These are phyloP conservation scores for Pleurotus tuoliensis DNA, from an alignment of 768 basidiomycete genomes.

Conservation along the genomic window DNA sequence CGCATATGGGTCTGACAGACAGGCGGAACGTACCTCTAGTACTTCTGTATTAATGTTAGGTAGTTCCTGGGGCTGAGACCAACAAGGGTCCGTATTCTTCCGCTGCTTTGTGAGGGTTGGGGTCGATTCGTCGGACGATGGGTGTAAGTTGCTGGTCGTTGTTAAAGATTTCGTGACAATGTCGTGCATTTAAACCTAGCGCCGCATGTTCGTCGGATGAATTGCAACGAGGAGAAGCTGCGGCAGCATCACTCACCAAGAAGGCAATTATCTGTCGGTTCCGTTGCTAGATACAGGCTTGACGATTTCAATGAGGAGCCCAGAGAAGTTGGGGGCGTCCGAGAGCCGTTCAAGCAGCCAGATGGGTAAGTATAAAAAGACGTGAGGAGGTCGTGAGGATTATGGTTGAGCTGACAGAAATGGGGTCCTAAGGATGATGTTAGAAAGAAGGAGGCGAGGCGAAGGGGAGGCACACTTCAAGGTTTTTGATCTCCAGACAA, in stretches of 20 bases:
- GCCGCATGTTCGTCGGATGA: conserved; percentile 2
- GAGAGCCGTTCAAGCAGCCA: conserved; percentile 16
- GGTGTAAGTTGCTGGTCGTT: conserved; percentile 33
- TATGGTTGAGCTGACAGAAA: conserved; percentile 26
- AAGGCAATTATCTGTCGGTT: conserved; percentile 6
- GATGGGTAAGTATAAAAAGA: conserved; percentile 55
- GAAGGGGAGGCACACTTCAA: conserved; percentile 54
- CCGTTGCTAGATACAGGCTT: conserved; percentile 9
- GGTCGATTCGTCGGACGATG: conserved; percentile 28
- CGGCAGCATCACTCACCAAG: not conserved
- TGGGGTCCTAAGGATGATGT: conserved; percentile 27
- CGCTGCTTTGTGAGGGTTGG: conserved; percentile 30
- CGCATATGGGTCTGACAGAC: conserved; percentile 21
- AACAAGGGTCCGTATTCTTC: conserved; percentile 35
- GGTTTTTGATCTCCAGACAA: conserved; percentile 71
- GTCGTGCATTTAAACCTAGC: conserved; percentile 63
- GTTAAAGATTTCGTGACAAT: conserved; percentile 49
- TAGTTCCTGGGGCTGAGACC: conserved; percentile 45
- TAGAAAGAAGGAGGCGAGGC: conserved; percentile 53
- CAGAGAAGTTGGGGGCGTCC: conserved; percentile 19
- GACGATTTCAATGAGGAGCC: conserved; percentile 16
- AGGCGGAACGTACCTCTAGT: conserved; percentile 37
- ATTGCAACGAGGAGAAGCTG: conserved; percentile 8
- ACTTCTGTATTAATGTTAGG: conserved; percentile 31
- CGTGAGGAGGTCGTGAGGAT: conserved; percentile 43